These are phyloP conservation scores for Sisymbrium irio DNA, from an alignment of 345 rosid genomes.

Conservation along the genomic window DNA sequence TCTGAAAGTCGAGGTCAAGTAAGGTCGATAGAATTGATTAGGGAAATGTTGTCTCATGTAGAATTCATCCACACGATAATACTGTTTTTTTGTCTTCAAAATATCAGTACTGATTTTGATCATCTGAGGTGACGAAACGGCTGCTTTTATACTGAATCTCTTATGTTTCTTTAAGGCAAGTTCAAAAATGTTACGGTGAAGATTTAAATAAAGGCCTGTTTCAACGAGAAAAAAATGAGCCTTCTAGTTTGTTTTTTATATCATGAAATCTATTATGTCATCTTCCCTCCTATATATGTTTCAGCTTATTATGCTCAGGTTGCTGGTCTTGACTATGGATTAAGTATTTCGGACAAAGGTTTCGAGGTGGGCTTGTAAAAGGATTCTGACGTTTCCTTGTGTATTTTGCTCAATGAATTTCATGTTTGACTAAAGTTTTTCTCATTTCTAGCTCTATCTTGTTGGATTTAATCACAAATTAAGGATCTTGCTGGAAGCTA, in stretches of 20 bases:
- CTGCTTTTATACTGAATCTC: too few relatives aligned
- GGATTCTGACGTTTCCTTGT: background rate
- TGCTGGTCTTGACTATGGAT: constrained; percentile 68
- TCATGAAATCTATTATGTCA: background rate
- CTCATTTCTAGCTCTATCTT: constrained; percentile 52
- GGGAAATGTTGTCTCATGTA: too few relatives aligned
- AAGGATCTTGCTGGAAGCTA: constrained; percentile 66
- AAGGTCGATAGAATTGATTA: too few relatives aligned
- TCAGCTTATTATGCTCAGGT: constrained; percentile 83
- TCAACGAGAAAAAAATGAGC: background rate
- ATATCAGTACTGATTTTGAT: too few relatives aligned
- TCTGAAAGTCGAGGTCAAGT: too few relatives aligned
- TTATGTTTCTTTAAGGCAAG: too few relatives aligned
- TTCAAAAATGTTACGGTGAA: too few relatives aligned
- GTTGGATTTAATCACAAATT: constrained; percentile 84
- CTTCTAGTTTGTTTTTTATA: background rate
- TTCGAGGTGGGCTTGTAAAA: constrained; percentile 52
- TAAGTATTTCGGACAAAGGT: constrained; percentile 47
- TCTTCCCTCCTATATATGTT: constrained; percentile 25
- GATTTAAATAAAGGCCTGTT: too few relatives aligned
- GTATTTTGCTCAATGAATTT: background rate
- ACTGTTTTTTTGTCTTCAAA: too few relatives aligned
- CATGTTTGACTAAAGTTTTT: background rate
- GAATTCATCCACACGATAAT: too few relatives aligned
- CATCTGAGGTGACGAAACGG: too few relatives aligned